Evolutionary conservation across 139 green algal species (phyloP).

Genomic region (Gonium pectorale): DNA sequence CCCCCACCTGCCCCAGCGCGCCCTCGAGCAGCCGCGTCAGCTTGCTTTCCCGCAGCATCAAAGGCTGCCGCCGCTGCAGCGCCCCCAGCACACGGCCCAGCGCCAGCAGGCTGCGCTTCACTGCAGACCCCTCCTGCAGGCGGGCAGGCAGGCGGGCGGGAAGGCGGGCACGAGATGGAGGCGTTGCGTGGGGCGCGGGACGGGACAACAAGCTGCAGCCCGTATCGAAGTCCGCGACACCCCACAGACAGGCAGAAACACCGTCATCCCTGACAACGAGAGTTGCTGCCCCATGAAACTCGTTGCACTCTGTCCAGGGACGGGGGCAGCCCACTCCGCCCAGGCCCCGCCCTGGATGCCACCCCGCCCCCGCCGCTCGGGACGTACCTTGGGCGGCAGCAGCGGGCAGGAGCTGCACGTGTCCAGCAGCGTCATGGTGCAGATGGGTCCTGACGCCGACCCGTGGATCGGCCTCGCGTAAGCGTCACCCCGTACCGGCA

Average conservation of each 20-base stretch:
- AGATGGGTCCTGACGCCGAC: not conserved
- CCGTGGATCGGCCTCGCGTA: no score
- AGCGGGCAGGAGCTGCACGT: conserved; percentile 23
- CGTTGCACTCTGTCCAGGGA: no score
- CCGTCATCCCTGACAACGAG: no score
- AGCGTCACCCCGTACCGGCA: no score
- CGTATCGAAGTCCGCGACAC: no score
- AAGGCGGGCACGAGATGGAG: no score
- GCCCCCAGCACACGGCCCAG: conserved; percentile 13
- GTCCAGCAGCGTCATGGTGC: conserved; percentile 39
- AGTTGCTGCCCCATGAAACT: no score
- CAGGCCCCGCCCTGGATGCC: no score
- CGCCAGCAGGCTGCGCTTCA: conserved; percentile 30
- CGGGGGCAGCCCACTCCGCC: no score
- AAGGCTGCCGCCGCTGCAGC: not conserved
- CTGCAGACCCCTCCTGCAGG: conserved; percentile 24
- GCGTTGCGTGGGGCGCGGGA: no score
- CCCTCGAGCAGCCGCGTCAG: conserved; percentile 44
- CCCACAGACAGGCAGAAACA: no score
- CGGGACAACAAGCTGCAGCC: not conserved
- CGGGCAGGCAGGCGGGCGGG: not conserved
- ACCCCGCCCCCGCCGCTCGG: no score
- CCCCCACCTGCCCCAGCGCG: conserved; percentile 4
- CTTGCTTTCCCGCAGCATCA: conserved; percentile 34
- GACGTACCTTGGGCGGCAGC: conserved; percentile 22